phyloP scores from a whole-genome alignment of 352 stramenopile species.

The Phytophthora fragariae region DNA sequence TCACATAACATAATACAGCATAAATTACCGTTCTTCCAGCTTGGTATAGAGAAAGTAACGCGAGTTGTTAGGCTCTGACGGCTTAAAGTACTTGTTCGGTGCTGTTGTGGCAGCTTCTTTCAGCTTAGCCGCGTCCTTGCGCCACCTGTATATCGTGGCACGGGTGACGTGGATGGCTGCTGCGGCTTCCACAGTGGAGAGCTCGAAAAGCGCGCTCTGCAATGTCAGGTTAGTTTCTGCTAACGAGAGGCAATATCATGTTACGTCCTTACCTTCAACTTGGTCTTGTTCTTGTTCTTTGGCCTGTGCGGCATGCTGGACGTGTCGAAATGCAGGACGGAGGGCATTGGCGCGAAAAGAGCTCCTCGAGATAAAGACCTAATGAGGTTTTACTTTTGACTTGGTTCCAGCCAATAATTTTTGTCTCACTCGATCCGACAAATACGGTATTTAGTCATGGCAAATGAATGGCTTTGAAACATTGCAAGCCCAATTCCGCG shows the following conservation, averaged over 20 bases:
- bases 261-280: too few relatives aligned
- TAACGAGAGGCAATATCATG: background rate
- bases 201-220: background rate
- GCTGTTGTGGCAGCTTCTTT: background rate
- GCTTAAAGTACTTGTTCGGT: conserved; percentile 5
- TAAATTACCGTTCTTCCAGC: background rate
- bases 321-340: background rate
- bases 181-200: background rate
- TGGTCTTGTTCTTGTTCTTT: too few relatives aligned
- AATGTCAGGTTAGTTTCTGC: background rate
- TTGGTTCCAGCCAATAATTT: conserved; percentile 1
- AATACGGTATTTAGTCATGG: background rate
- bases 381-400: conserved; percentile 7
- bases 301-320: too few relatives aligned
- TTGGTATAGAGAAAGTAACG: conserved; percentile 1
- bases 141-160: conserved; percentile 8
- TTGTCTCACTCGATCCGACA: conserved; percentile 2
- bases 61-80: background rate
- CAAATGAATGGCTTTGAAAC: too few relatives aligned
- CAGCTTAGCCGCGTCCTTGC: background rate
- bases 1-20: background rate
- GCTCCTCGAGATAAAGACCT: background rate
- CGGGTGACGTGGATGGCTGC: background rate
- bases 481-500: background rate
- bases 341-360: background rate